phyloP scores from a whole-genome alignment of 805 yeast species.

The Groenewaldozyma salmanticensis region DNA sequence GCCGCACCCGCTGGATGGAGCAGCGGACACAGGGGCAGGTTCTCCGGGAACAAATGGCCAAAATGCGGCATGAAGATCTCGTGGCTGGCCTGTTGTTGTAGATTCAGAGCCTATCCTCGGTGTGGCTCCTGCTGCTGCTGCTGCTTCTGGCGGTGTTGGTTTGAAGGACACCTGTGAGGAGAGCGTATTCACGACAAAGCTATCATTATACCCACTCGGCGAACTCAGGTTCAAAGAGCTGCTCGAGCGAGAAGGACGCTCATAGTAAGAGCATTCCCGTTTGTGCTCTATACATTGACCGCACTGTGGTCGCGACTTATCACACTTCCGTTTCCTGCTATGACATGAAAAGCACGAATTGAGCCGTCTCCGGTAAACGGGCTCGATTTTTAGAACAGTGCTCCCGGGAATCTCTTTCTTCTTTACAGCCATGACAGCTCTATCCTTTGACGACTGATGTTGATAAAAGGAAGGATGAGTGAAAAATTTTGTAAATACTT shows the following conservation, averaged over 20 bases:
- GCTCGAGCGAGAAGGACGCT: not conserved
- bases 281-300: not conserved
- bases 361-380: not conserved
- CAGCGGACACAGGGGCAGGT: too few relatives aligned
- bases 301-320: not conserved
- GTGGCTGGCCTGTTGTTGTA: not conserved
- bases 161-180: not conserved
- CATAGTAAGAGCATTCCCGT: not conserved
- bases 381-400: not conserved
- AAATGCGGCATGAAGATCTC: not conserved
- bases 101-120: not conserved
- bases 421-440: too few relatives aligned
- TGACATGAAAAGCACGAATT: not conserved
- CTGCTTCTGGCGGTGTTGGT: not conserved
- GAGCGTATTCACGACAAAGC: too few relatives aligned
- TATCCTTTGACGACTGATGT: too few relatives aligned
- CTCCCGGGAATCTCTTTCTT: not conserved
- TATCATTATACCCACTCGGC: too few relatives aligned
- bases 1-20: not conserved
- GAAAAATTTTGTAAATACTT: too few relatives aligned
- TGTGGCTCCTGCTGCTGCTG: not conserved
- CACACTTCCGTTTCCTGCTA: not conserved
- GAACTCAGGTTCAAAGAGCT: not conserved
- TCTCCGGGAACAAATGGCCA: not conserved
- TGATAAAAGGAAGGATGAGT: too few relatives aligned